Evolutionary conservation across 768 basidiomycete genomes (phyloP), one percentile per base, ranked within the genome.

Genomic region (Dendrothele bispora): DNA sequence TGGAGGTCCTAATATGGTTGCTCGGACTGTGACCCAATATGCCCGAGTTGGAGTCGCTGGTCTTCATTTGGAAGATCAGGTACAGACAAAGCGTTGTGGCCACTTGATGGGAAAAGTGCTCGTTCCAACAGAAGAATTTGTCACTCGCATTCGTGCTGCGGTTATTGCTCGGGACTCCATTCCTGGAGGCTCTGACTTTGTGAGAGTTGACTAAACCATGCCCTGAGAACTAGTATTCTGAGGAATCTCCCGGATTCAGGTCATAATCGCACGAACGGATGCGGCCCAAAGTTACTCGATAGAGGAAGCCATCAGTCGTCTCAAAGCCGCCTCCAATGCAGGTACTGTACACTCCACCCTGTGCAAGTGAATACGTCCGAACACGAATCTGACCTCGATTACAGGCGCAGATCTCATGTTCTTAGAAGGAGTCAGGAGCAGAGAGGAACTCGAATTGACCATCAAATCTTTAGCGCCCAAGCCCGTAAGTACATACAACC

Each of bases 11-110:
- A 68, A 72, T 1, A 80, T 74, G 71, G 69, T 80, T 10, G 78
- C 78, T 3, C 74, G 78, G 25, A 80, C 79, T 1, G 70, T 82
- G 17, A 70, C 66, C 2, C 70, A 73, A 46, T 80, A 80, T 52
- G 73, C 72, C 5, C 63, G 69, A 32, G 72, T 73, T 0, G 79
- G 79, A 5, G 72, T 80, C 39, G 79, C 78, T 1, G 79, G 65
- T 0, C 56, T 79, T 26, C 79, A 81, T 59, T 78, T 81, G 37
- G 79, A 81, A 61, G 79, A 80, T 57, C 79, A 80, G 58, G 77
- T 78, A 3, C 74, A 75, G 55, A 73, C 78, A 6, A 80, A 81
- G 58, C 75, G 69, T 8, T 82, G 79, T 56, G 78, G 79, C 1
- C 79, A 80, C 56, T 64, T 82, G 22, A 56, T 74, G 24, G 77